phyloP scores from a whole-genome alignment of 768 basidiomycete species.

The Hericium coralloides region DNA sequence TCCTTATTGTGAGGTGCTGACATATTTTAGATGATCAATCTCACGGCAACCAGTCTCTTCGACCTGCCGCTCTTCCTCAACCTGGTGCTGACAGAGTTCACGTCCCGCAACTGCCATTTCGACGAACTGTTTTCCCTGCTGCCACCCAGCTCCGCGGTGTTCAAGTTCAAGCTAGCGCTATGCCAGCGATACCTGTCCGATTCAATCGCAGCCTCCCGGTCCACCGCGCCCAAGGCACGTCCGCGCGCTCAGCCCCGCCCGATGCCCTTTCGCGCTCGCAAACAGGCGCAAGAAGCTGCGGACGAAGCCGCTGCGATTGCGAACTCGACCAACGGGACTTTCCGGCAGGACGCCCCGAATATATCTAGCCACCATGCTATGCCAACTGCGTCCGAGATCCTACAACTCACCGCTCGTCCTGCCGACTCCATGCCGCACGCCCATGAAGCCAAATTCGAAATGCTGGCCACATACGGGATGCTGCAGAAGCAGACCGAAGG shows the following conservation, averaged over 20 bases:
- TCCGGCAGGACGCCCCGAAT: not conserved
- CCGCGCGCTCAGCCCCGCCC: constrained; percentile 20
- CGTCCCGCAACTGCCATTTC: constrained; percentile 13
- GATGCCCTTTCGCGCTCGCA: constrained; percentile 9
- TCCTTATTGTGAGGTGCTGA: not conserved
- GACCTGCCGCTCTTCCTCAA: constrained; percentile 25
- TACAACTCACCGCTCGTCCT: constrained; percentile 7
- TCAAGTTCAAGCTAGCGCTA: constrained; percentile 22
- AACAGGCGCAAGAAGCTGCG: not conserved
- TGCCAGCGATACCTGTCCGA: constrained; percentile 19
- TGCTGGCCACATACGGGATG: constrained; percentile 18
- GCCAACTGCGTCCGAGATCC: constrained; percentile 11
- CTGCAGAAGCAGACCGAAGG: constrained; percentile 14
- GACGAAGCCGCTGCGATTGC: not conserved
- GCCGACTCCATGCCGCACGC: not conserved
- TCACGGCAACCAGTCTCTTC: constrained; percentile 23
- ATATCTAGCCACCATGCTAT: constrained; percentile 4
- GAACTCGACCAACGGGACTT: not conserved
- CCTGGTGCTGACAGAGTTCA: constrained; percentile 19
- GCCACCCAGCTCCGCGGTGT: constrained; percentile 15
- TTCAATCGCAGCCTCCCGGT: not conserved
- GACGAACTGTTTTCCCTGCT: constrained; percentile 17
- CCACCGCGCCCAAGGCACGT: constrained; percentile 11
- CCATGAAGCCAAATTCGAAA: constrained; percentile 16
- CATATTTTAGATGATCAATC: constrained; percentile 23